Percentiles rank a stretch among this genome's conserved stretches.
Evolutionary conservation across 192 early-diverging fungal species (phyloP).

Genomic region (Podila epigama): DNA sequence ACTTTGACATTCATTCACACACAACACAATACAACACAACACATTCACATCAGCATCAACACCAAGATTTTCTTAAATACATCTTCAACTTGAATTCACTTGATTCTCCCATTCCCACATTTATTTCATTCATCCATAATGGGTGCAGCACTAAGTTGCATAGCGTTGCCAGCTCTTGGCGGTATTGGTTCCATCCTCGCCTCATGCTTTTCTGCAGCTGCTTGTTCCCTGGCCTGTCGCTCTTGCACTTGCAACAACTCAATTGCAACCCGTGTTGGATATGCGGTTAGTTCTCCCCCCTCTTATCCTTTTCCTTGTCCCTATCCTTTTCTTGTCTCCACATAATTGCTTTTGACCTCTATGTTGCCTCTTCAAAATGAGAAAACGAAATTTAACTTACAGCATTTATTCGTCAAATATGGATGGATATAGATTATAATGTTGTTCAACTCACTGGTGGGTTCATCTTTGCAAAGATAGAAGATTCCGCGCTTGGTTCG

Average conservation of each 20-base stretch:
- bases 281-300: conserved; percentile 50
- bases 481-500: background rate
- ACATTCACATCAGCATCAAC: no score
- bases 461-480: background rate
- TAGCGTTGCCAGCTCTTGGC: conserved; percentile 57
- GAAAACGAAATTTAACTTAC: background rate
- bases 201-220: conserved; percentile 68
- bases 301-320: background rate
- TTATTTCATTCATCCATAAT: conserved; percentile 31
- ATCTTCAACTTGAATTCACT: no score
- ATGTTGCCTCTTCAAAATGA: background rate
- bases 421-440: conserved; percentile 31
- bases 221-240: conserved; percentile 62
- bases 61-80: no score
- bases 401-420: background rate
- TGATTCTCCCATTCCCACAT: no score
- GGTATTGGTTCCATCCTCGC: conserved; percentile 48
- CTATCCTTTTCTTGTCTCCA: background rate
- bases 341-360: background rate
- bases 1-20: no score
- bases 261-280: conserved; percentile 64
- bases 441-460: conserved; percentile 42
- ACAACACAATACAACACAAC: no score
- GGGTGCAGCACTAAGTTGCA: conserved; percentile 66
- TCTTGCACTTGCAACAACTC: conserved; percentile 71